These are phyloP conservation scores for Toxicodendron radicans DNA, from an alignment of 345 rosid species.

Conservation along the genomic window DNA sequence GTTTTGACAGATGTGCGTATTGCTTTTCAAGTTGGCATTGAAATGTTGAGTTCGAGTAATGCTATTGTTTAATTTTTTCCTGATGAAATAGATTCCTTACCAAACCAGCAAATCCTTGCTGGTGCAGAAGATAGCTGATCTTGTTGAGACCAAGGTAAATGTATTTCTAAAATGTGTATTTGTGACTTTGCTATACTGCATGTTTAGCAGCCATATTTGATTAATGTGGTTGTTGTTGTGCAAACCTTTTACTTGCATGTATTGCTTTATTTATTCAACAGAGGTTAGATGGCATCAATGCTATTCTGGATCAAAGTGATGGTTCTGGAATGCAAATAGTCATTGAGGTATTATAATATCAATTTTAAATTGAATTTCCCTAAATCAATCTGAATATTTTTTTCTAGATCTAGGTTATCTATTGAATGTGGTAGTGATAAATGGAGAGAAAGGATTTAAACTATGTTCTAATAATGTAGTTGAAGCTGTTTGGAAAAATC, in stretches of 20 bases:
- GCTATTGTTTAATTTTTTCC: slow-evolving; percentile 13
- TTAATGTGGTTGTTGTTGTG: neutral
- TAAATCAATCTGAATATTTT: no score
- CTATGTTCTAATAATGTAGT: no score
- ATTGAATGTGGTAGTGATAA: no score
- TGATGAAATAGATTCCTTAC: slow-evolving; percentile 74
- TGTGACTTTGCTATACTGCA: neutral
- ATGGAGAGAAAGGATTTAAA: no score
- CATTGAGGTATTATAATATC: slow-evolving; percentile 63
- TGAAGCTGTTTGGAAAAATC: no score
- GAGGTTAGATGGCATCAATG: slow-evolving; percentile 89
- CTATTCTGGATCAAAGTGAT: slow-evolving; percentile 96
- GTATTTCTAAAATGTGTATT: neutral
- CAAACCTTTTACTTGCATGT: neutral
- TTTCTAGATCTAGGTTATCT: no score
- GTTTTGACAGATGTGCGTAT: slow-evolving; percentile 16
- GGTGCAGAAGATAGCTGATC: slow-evolving; percentile 96
- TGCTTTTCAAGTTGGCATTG: slow-evolving; percentile 1
- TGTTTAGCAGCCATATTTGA: no score
- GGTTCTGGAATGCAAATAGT: slow-evolving; percentile 95
- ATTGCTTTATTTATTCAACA: slow-evolving; percentile 29
- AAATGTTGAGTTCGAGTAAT: neutral
- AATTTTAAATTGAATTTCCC: no score
- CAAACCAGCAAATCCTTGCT: slow-evolving; percentile 89
- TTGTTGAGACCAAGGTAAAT: slow-evolving; percentile 85